Evolutionary conservation across 208 protist species (phyloP), one percentile per base, ranked within the genome.

Genomic region (Leishmania arabica): DNA sequence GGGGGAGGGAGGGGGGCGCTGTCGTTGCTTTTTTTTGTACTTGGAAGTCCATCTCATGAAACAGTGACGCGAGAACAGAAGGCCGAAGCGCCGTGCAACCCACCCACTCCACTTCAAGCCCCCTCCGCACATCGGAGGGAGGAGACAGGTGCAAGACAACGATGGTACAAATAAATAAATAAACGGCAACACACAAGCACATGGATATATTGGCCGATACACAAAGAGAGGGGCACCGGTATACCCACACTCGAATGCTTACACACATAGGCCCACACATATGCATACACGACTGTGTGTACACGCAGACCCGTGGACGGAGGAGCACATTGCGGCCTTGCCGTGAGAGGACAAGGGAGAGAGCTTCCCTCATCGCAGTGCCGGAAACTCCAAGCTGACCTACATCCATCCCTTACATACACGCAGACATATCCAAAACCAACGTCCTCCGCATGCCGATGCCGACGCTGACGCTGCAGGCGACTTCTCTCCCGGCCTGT

Each of bases 141-240:
- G n/a, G 31, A 53, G 31, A 51, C 34, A 78, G 45, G 64, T 27
- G 24, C 66, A 53, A 81, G 42, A 31, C 27, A 42, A 37, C 34
- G 60, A 53, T 73, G 42, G 42, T 19, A 34, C 49, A 34, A 84
- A 81, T 62, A 75, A 84, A 81, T 54, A 75, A 70, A 42, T 34
- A 81, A 79, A 74, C 34, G 53, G 75, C 31, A 74, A 66, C 19
- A 58, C 42, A 62, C 27, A 58, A 64, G 64, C 58, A 47, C 78
- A 54, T n/a, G 24, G 17, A 66, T n/a, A 31, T 51, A 42, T 49
- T 80, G 3, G 2, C 69, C 3, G 69, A 73, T 34, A 31, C 7
- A 53, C 45, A 11, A 45, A 34, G 45, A 51, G 31, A 73, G 47
- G 5, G 40, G 34, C 11, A 24, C n/a, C 60, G 34, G 15, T 56